Evolutionary conservation across 192 early-diverging fungal genomes (phyloP).

Genomic region (Funneliformis mosseae): DNA sequence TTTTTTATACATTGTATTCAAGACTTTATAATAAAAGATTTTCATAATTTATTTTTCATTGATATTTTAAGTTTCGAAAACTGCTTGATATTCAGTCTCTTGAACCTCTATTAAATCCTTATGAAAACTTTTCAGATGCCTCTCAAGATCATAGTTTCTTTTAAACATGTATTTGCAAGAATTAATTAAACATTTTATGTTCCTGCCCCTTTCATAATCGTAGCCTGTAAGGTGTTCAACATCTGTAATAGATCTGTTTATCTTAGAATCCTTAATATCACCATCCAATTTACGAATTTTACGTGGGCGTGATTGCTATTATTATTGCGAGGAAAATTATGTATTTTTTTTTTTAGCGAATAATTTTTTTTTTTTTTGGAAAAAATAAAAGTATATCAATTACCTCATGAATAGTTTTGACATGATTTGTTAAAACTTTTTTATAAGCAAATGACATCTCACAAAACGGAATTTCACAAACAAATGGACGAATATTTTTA

Average conservation of each 20-base stretch:
- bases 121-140: conserved; percentile 23
- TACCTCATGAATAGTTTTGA: conserved; percentile 12
- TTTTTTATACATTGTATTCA: too few species aligned
- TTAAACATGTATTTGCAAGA: conserved; percentile 12
- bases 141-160: conserved; percentile 28
- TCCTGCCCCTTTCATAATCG: conserved; percentile 16
- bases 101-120: neutral
- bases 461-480: neutral
- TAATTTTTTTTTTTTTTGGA: neutral
- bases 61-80: too few species aligned
- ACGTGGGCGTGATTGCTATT: neutral
- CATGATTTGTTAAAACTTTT: neutral
- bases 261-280: neutral
- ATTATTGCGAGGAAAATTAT: neutral
- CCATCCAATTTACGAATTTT: neutral
- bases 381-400: neutral
- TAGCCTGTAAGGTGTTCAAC: conserved; percentile 25
- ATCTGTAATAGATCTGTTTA: neutral
- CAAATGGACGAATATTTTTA: neutral
- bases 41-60: too few species aligned
- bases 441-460: neutral
- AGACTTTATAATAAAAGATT: too few species aligned
- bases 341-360: neutral
- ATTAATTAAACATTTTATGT: neutral
- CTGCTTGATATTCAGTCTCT: neutral